Evolutionary conservation across 73 alveolate species (phyloP), one percentile per base, ranked within the genome.

Genomic region (Paramecium bursaria): DNA sequence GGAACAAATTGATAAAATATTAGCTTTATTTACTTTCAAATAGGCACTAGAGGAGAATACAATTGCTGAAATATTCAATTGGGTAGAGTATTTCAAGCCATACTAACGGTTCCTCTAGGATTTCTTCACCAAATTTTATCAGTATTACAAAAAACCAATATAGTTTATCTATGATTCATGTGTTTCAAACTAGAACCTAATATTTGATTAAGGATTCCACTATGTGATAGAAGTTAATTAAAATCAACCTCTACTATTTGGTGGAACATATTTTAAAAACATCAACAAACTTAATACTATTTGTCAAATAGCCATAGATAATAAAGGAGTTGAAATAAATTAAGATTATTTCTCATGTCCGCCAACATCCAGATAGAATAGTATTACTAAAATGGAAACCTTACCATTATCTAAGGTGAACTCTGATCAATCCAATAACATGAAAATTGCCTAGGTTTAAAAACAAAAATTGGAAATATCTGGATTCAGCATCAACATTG

Each of bases 371-470:
- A 5, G 33, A 13, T 67, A 42, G 10, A 31, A 57, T 39, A 39
- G 60, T 19, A 67, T 39, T 42, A 39, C 82, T 67, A 4, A 67
- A 14, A 35, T 19, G 27, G 82, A 67, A 35, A n/a, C n/a, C n/a
- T 42, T 67, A 39, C 82, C 82, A 2, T 14, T 67, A 21, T 67
- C 82, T 14, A 67, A 67, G 44, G 55, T 67, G n/a, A n/a, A n/a
- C n/a, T n/a, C n/a, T n/a, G n/a, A n/a, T 67, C 33, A 67, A 47
- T 25, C 42, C 29, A 67, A 67, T 67, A 35, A 25, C 4, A 17
- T 67, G 30, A 31, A 67, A 17, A 47, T 39, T 21, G 82, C 82
- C 10, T 67, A 67, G 13, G 55, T 33, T 14, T 67, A 57, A 11
- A 31, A 67, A 30, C 14, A 39, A 67, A 67, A 35, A 27, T 26